Percentiles rank a stretch among this genome's conserved stretches.
Conservation (phyloP, 2,329 filamentous ascomycete genomes). For the Colletotrichum incanum region DNA sequence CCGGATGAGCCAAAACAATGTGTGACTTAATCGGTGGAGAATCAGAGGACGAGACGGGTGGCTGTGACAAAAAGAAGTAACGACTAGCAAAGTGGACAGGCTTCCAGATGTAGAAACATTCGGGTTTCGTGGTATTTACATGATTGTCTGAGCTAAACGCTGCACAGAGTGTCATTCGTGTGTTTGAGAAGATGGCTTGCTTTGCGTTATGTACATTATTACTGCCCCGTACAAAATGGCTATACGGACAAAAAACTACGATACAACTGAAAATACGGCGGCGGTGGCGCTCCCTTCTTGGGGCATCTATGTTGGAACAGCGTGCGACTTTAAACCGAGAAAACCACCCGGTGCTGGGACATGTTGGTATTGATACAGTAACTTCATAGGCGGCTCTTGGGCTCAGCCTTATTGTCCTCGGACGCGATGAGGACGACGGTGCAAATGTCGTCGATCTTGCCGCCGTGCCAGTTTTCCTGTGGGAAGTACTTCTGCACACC, state of each 20-base stretch:
- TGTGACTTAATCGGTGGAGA: slow-evolving; percentile 33
- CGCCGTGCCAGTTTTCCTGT: slow-evolving; percentile 88
- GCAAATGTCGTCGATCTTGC: slow-evolving; percentile 97
- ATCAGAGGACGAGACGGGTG: neutral
- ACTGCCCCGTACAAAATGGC: neutral
- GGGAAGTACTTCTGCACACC: slow-evolving; percentile 93
- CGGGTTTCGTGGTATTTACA: neutral
- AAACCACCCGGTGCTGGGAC: neutral
- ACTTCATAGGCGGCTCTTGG: slow-evolving; percentile 51
- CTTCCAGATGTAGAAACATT: neutral
- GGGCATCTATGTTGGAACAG: neutral
- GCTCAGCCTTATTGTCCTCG: slow-evolving; percentile 64
- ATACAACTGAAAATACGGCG: slow-evolving; percentile 5
- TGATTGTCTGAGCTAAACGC: neutral
- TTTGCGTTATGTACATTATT: slow-evolving; percentile 6
- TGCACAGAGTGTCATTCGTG: neutral
- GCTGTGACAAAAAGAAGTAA: neutral
- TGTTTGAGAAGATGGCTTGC: neutral
- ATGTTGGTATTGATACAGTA: neutral
- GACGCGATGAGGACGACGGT: slow-evolving; percentile 86
- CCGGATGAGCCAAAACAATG: slow-evolving; percentile 27
- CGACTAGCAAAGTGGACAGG: neutral
- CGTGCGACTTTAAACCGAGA: slow-evolving; percentile 7
- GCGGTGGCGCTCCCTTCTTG: slow-evolving; percentile 8
- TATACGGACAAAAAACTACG: neutral